Conservation (phyloP, 1,284 basidiomycete genomes). For the Rhodotorula glutinis region DNA sequence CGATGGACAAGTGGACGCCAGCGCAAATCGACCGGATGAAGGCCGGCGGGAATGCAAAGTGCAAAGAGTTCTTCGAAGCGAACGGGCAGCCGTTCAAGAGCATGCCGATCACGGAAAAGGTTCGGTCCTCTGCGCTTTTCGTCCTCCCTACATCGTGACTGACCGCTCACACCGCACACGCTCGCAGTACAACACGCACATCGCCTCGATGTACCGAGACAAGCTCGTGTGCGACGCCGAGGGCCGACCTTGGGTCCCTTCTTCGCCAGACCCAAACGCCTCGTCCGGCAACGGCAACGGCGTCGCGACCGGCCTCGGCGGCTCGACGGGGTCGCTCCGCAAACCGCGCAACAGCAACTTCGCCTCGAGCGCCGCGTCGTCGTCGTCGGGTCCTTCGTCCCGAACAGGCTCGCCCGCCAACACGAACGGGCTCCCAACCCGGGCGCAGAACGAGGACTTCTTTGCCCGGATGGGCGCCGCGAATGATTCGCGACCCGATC, state of each 20-base stretch:
- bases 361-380: background rate
- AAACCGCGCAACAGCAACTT: constrained; percentile 8
- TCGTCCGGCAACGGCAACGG: constrained; percentile 44
- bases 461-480: constrained; percentile 67
- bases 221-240: constrained; percentile 69
- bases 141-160: too few species aligned
- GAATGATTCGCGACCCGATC: constrained; percentile 65
- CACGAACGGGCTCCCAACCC: constrained; percentile 44
- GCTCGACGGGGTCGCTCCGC: constrained; percentile 8
- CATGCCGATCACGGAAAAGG: constrained; percentile 67
- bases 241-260: constrained; percentile 67
- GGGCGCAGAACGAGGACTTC: constrained; percentile 69
- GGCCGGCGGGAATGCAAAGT: constrained; percentile 69
- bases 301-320: background rate
- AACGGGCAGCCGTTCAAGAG: constrained; percentile 65
- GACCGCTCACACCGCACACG: background rate
- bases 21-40: constrained; percentile 88
- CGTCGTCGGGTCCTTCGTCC: constrained; percentile 4
- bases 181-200: constrained; percentile 74
- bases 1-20: constrained; percentile 79
- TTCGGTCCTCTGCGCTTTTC: background rate
- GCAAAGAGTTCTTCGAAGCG: constrained; percentile 37
- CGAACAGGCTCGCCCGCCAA: constrained; percentile 49
- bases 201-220: constrained; percentile 54
- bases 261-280: constrained; percentile 58